Evolutionary conservation across 805 yeast genomes (phyloP).

Genomic region (Saturnispora kantuleensis): DNA sequence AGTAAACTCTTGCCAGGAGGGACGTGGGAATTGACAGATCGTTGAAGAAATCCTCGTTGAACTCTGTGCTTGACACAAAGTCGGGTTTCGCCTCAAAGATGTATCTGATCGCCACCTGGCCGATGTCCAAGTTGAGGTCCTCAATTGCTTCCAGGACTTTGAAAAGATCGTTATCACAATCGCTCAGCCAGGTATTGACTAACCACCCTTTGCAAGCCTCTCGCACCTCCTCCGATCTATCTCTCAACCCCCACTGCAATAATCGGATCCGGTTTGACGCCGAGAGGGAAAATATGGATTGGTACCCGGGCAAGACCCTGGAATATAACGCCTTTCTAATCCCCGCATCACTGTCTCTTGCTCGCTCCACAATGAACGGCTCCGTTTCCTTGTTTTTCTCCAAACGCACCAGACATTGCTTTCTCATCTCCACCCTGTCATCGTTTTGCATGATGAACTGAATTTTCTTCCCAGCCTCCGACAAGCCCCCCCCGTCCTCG

Average conservation of each 20-base stretch:
- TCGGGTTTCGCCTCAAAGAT: slow-evolving; percentile 58
- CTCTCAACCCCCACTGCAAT: slow-evolving; percentile 77
- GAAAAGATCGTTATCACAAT: slow-evolving; percentile 48
- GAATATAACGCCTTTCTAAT: slow-evolving; percentile 70
- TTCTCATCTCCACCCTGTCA: slow-evolving; percentile 77
- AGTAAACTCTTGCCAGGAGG: slow-evolving; percentile 59
- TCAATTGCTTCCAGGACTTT: slow-evolving; percentile 56
- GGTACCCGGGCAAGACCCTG: slow-evolving; percentile 55
- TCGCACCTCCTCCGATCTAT: slow-evolving; percentile 67
- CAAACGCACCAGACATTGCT: slow-evolving; percentile 71
- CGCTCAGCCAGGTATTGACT: slow-evolving; percentile 60
- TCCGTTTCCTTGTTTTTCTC: slow-evolving; percentile 44
- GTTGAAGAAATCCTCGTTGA: slow-evolving; percentile 61
- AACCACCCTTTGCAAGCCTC: slow-evolving; percentile 66
- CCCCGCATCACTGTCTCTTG: slow-evolving; percentile 64
- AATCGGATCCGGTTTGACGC: slow-evolving; percentile 53
- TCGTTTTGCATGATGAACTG: slow-evolving; percentile 59
- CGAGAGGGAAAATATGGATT: slow-evolving; percentile 44
- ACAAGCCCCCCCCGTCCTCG: slow-evolving; percentile 35
- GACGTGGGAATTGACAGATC: slow-evolving; percentile 65
- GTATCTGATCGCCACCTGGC: slow-evolving; percentile 55
- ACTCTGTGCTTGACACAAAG: slow-evolving; percentile 44
- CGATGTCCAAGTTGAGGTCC: slow-evolving; percentile 51
- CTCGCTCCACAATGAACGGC: slow-evolving; percentile 62
- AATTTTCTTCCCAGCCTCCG: slow-evolving; percentile 39